These are phyloP conservation scores for Geranomyces variabilis DNA, from an alignment of 192 early-diverging fungal species.

Conservation along the genomic window DNA sequence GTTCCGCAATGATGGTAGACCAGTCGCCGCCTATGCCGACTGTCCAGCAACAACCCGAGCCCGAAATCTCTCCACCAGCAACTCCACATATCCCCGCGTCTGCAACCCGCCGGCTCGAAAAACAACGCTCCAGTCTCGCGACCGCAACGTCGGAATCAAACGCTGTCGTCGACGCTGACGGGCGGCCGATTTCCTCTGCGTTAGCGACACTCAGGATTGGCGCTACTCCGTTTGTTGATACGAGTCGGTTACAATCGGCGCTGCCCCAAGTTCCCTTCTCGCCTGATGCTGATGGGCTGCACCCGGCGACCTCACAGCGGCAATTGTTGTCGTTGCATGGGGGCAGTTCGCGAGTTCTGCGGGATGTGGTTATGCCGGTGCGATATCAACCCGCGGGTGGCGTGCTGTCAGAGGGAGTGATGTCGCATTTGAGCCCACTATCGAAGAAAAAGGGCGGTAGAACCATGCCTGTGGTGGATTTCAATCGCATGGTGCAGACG, in stretches of 20 bases:
- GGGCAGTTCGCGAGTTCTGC: too few species aligned
- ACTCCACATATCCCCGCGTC: neutral
- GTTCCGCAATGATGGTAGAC: neutral
- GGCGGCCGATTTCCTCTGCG: neutral
- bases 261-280: neutral
- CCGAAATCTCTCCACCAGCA: neutral
- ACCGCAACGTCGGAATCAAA: neutral
- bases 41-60: too few species aligned
- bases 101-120: neutral
- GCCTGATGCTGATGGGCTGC: neutral
- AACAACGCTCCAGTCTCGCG: neutral
- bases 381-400: too few species aligned
- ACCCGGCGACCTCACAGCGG: too few species aligned
- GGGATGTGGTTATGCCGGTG: too few species aligned
- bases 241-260: neutral
- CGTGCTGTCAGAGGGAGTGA: too few species aligned
- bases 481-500: constrained; percentile 15
- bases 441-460: neutral
- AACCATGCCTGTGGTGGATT: neutral
- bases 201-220: neutral
- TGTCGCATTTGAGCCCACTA: too few species aligned
- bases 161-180: neutral
- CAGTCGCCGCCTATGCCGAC: neutral
- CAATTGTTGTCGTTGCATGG: too few species aligned
- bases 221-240: neutral